Percentiles rank a stretch among this genome's conserved stretches.
These are phyloP conservation scores for Aurantiochytrium sp. DNA, from an alignment of 108 stramenopile genomes.

Conservation along the genomic window DNA sequence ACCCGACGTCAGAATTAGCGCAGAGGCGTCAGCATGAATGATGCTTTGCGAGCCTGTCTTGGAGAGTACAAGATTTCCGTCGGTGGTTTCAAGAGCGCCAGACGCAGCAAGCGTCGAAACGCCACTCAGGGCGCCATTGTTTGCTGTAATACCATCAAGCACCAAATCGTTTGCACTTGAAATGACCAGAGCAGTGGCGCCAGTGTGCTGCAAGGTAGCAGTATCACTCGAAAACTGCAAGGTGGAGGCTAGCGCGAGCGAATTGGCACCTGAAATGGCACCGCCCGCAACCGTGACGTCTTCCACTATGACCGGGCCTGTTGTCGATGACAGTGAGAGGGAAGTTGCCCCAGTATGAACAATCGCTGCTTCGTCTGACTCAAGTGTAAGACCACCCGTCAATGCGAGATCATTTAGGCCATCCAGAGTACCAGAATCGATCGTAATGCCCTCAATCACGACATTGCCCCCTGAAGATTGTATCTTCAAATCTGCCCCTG, in stretches of 20 bases:
- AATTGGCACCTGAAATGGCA: neutral
- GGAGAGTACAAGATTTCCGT: neutral
- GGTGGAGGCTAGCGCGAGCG: neutral
- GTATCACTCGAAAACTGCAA: neutral
- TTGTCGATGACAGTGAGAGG: neutral
- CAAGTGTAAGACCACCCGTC: too few species aligned
- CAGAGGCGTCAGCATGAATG: neutral
- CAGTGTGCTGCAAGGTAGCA: neutral
- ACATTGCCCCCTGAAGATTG: too few species aligned
- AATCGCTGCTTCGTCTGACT: too few species aligned
- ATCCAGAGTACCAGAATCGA: too few species aligned
- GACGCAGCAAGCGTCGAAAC: neutral
- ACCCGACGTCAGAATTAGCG: neutral
- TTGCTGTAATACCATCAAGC: neutral
- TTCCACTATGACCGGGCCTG: neutral
- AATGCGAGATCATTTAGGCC: too few species aligned
- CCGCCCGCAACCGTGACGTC: neutral
- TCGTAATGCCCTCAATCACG: too few species aligned
- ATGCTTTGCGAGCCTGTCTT: neutral
- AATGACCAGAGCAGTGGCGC: neutral
- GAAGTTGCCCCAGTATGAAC: neutral
- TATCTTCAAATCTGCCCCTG: too few species aligned
- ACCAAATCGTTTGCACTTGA: neutral
- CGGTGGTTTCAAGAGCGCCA: neutral
- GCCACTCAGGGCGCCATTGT: neutral